A percentile compares a stretch with the other conserved stretches of the same genome.
Evolutionary conservation across 2,329 filamentous ascomycete genomes (phyloP).

Genomic region (Epichloe aotearoae): DNA sequence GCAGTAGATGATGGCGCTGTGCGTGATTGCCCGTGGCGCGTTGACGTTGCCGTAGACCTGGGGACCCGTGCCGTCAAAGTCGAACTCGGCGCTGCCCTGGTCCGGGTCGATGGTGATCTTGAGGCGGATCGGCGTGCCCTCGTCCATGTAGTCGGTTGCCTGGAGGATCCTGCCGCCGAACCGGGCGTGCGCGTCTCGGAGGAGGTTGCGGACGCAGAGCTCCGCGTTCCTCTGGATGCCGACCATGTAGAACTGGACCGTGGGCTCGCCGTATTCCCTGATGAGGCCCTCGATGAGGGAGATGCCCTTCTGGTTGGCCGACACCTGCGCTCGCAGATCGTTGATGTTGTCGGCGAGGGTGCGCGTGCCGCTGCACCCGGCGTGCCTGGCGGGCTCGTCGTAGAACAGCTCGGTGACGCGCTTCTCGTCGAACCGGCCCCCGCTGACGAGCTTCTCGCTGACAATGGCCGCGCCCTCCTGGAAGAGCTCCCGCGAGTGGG

Average conservation of each 20-base stretch:
- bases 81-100: constrained; percentile 66
- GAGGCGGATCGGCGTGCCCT: constrained; percentile 63
- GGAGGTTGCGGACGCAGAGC: constrained; percentile 55
- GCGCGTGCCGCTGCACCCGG: constrained; percentile 65
- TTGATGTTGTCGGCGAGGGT: constrained; percentile 73
- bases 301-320: constrained; percentile 75
- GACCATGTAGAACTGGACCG: constrained; percentile 75
- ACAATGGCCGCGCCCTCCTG: constrained; percentile 52
- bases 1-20: constrained; percentile 80
- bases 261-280: constrained; percentile 62
- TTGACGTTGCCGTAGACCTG: constrained; percentile 75
- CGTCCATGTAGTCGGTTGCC: constrained; percentile 72
- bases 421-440: constrained; percentile 66
- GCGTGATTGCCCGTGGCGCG: constrained; percentile 69
- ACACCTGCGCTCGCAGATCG: constrained; percentile 71
- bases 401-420: constrained; percentile 60
- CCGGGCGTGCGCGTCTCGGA: constrained; percentile 56
- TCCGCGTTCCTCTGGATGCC: constrained; percentile 73
- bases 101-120: constrained; percentile 62
- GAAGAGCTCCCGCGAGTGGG: constrained; percentile 51
- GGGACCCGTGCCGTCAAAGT: constrained; percentile 66
- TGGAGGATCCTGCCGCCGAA: constrained; percentile 59
- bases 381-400: constrained; percentile 58
- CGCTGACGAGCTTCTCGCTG: constrained; percentile 58
- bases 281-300: constrained; percentile 66